Percentiles rank a stretch among this genome's conserved stretches.
Conservation (phyloP, 2,329 filamentous ascomycete species). For the Hysterium pulicare region DNA sequence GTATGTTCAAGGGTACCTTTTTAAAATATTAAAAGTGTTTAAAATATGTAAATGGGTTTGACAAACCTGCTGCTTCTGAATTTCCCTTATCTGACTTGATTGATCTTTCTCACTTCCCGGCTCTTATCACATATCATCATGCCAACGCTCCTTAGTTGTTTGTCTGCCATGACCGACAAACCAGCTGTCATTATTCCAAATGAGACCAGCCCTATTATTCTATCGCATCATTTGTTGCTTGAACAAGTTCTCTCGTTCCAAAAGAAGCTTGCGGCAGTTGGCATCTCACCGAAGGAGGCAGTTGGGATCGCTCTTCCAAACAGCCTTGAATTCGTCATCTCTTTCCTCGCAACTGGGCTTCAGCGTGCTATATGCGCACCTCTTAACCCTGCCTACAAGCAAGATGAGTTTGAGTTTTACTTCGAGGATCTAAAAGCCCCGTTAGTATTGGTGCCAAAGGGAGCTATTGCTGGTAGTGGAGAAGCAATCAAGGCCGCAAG, state of each 20-base stretch:
- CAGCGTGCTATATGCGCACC: slow-evolving; percentile 74
- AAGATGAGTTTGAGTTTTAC: slow-evolving; percentile 80
- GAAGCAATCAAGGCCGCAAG: slow-evolving; percentile 67
- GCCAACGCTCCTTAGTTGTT: slow-evolving; percentile 8
- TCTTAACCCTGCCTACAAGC: slow-evolving; percentile 75
- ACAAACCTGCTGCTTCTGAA: neutral
- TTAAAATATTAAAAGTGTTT: slow-evolving; percentile 1
- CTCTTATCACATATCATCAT: slow-evolving; percentile 2
- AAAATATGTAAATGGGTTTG: no score
- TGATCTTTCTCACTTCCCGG: neutral
- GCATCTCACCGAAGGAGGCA: slow-evolving; percentile 60
- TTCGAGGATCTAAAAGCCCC: slow-evolving; percentile 74
- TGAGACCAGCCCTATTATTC: slow-evolving; percentile 54
- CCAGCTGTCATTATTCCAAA: slow-evolving; percentile 57
- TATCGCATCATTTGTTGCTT: slow-evolving; percentile 62
- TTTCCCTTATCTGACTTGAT: neutral
- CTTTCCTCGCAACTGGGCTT: slow-evolving; percentile 70
- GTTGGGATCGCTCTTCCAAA: slow-evolving; percentile 77
- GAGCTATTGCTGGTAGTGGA: slow-evolving; percentile 58
- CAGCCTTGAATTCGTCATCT: slow-evolving; percentile 75
- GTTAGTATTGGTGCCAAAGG: slow-evolving; percentile 66
- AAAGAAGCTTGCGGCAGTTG: slow-evolving; percentile 66
- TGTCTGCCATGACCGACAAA: slow-evolving; percentile 6
- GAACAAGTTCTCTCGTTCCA: slow-evolving; percentile 64
- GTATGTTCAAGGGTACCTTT: neutral